phyloP scores from a whole-genome alignment of 352 stramenopile species.

The Globisporangium paddicum region DNA sequence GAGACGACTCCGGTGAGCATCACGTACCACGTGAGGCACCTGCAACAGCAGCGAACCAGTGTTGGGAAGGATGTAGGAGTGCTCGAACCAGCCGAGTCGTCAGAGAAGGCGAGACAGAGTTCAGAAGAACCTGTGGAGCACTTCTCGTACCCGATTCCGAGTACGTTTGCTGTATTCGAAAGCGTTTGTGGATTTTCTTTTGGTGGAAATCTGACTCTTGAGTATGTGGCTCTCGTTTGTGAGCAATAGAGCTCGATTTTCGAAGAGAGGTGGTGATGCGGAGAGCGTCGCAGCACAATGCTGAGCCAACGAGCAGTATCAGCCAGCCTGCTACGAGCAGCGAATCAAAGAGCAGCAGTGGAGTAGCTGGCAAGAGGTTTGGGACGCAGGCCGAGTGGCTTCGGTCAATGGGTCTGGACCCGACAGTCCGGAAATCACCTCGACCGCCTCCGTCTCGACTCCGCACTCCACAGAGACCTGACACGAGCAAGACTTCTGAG shows the following conservation, averaged over 20 bases:
- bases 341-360: not conserved
- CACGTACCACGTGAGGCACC: not conserved
- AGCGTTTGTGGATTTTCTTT: not conserved
- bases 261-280: constrained; percentile 16
- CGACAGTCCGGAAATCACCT: not conserved
- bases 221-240: not conserved
- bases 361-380: constrained; percentile 4
- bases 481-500: not conserved
- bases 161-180: constrained; percentile 6
- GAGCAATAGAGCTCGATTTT: constrained; percentile 13
- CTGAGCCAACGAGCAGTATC: not conserved
- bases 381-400: constrained; percentile 11
- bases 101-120: not conserved
- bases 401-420: constrained; percentile 8
- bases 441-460: constrained; percentile 8
- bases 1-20: constrained; percentile 3
- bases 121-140: not conserved
- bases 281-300: not conserved
- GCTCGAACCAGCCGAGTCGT: not conserved
- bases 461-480: constrained; percentile 1
- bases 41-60: not conserved
- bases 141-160: constrained; percentile 12
- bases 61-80: not conserved
- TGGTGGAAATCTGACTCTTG: not conserved
- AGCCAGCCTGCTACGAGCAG: not conserved